phyloP scores from a whole-genome alignment of 768 basidiomycete species.

The Clavaria fumosa region DNA sequence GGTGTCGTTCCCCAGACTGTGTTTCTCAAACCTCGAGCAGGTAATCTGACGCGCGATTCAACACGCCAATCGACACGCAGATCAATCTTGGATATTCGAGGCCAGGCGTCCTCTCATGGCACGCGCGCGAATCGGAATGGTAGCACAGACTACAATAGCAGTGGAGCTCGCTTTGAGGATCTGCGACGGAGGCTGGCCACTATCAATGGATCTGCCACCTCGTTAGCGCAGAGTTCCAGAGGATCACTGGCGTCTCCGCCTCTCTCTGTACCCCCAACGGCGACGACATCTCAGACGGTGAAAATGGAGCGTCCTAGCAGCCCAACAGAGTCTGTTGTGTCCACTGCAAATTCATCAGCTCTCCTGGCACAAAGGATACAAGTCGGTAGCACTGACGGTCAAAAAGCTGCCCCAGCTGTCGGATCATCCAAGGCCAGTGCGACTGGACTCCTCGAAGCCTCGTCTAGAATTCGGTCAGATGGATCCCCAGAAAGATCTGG shows the following conservation, averaged over 20 bases:
- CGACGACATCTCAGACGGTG: constrained; percentile 16
- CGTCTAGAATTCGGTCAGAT: constrained; percentile 50
- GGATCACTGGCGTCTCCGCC: constrained; percentile 30
- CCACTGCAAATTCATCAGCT: constrained; percentile 49
- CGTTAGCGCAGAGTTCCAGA: no score
- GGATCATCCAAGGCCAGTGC: constrained; percentile 78
- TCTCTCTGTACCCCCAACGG: constrained; percentile 17
- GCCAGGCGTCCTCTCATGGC: constrained; percentile 29
- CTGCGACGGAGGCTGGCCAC: constrained; percentile 59
- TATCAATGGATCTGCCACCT: constrained; percentile 58
- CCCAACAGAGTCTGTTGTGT: constrained; percentile 72
- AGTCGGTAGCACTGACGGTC: constrained; percentile 55
- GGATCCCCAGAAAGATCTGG: constrained; percentile 62
- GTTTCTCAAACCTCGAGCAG: constrained; percentile 51
- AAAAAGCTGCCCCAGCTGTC: constrained; percentile 81
- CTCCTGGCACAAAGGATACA: constrained; percentile 50
- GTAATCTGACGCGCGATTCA: constrained; percentile 25
- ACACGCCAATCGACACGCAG: constrained; percentile 30
- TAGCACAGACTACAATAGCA: constrained; percentile 29
- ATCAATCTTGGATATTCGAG: constrained; percentile 17
- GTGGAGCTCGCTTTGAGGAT: constrained; percentile 59
- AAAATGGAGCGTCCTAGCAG: constrained; percentile 48
- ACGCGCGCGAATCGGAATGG: constrained; percentile 34
- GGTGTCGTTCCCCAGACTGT: constrained; percentile 85
- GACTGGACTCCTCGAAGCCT: constrained; percentile 65